Evolutionary conservation across 2,329 filamentous ascomycete species (phyloP).

Genomic region (Ilyonectria destructans): DNA sequence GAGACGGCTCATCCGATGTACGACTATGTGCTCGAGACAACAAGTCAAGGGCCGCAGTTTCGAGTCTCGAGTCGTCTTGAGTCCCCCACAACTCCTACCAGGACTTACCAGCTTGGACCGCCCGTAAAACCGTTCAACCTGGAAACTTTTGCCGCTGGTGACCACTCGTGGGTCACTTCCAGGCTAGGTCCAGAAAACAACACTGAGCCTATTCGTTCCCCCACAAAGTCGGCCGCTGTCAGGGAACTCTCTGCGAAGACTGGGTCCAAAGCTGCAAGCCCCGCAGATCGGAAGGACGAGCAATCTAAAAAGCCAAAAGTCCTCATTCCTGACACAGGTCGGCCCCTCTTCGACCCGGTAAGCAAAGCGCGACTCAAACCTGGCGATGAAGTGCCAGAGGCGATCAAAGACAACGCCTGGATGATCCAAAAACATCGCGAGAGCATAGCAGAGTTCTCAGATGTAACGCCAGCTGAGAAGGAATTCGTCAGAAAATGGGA

Average conservation of each 20-base stretch:
- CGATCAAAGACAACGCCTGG: constrained; percentile 67
- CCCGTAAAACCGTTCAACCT: constrained; percentile 63
- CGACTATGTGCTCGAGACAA: constrained; percentile 58
- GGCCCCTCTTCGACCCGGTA: constrained; percentile 71
- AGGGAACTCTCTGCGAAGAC: constrained; percentile 48
- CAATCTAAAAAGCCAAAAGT: constrained; percentile 50
- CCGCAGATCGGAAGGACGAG: constrained; percentile 18
- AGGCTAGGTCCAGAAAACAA: constrained; percentile 57
- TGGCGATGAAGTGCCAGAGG: constrained; percentile 64
- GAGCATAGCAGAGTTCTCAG: constrained; percentile 71
- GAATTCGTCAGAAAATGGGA: constrained; percentile 75
- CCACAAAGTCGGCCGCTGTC: constrained; percentile 41
- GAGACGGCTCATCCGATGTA: constrained; percentile 63
- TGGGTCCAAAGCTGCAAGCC: constrained; percentile 31
- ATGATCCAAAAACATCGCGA: constrained; percentile 73
- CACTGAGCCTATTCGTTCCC: constrained; percentile 48
- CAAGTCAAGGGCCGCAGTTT: constrained; percentile 58
- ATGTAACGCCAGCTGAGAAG: constrained; percentile 69
- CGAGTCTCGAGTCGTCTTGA: constrained; percentile 56
- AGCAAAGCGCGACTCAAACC: constrained; percentile 69
- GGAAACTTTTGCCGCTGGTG: constrained; percentile 61
- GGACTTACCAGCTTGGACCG: constrained; percentile 61
- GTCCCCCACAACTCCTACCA: constrained; percentile 51
- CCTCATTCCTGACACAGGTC: constrained; percentile 65
- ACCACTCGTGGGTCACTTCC: constrained; percentile 63